Evolutionary conservation across 768 basidiomycete genomes (phyloP).

Genomic region (Exsudoporus frostii): DNA sequence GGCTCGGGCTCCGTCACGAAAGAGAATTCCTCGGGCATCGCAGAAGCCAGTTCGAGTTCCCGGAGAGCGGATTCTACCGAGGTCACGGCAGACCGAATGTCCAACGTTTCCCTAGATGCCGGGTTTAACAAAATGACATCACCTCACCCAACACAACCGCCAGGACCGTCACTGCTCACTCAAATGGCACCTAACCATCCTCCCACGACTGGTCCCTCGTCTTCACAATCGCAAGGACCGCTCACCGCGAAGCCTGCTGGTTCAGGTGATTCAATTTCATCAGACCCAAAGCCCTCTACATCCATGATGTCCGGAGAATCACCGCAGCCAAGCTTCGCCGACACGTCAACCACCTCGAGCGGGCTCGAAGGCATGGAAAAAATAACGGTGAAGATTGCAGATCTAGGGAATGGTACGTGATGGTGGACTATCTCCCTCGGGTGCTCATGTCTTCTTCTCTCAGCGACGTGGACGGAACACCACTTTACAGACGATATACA

Average conservation of each 20-base stretch:
- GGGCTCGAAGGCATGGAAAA: slow-evolving; percentile 47
- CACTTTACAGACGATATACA: slow-evolving; percentile 99
- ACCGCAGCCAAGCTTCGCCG: slow-evolving; percentile 24
- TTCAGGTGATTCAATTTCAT: slow-evolving; percentile 14
- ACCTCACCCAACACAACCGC: slow-evolving; percentile 35
- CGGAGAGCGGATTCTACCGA: slow-evolving; percentile 39
- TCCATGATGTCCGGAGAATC: slow-evolving; percentile 30
- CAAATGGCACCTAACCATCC: slow-evolving; percentile 55
- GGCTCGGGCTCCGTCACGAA: slow-evolving; percentile 25
- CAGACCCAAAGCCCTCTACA: slow-evolving; percentile 26
- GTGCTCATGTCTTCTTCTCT: slow-evolving; percentile 1
- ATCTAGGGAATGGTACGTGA: slow-evolving; percentile 86
- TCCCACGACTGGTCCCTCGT: slow-evolving; percentile 15
- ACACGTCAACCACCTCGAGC: slow-evolving; percentile 27
- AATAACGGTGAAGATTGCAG: slow-evolving; percentile 98
- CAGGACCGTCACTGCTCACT: slow-evolving; percentile 70
- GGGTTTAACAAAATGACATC: slow-evolving; percentile 39
- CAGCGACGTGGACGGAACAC: slow-evolving; percentile 85
- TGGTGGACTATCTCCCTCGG: neutral
- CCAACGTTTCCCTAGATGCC: slow-evolving; percentile 43
- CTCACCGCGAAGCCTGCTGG: slow-evolving; percentile 19
- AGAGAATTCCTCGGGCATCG: slow-evolving; percentile 12
- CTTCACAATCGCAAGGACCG: slow-evolving; percentile 29
- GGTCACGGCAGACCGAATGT: slow-evolving; percentile 48
- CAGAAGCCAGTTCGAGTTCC: slow-evolving; percentile 13